A percentile compares a stretch with the other conserved stretches of the same genome.
Evolutionary conservation across 2,329 filamentous ascomycete species (phyloP).

Genomic region (Cercospora sp.): DNA sequence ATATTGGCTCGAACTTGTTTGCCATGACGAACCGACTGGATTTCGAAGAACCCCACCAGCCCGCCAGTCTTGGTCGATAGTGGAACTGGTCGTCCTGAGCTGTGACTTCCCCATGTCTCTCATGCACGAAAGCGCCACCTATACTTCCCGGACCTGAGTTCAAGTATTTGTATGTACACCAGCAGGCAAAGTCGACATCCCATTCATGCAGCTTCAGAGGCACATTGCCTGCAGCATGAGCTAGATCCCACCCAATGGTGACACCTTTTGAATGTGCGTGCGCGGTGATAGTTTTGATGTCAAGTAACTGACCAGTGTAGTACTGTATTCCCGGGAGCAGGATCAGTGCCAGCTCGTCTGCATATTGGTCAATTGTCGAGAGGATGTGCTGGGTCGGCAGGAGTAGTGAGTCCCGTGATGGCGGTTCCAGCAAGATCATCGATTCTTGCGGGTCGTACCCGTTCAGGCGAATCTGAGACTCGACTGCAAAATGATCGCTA

Average conservation of each 20-base stretch:
- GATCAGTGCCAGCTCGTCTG: constrained; percentile 69
- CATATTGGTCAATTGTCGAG: constrained; percentile 71
- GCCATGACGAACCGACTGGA: constrained; percentile 77
- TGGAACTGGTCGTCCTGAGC: constrained; percentile 36
- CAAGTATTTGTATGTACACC: constrained; percentile 95
- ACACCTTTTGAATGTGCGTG: constrained; percentile 72
- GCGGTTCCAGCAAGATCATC: constrained; percentile 71
- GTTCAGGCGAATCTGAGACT: constrained; percentile 67
- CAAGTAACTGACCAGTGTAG: constrained; percentile 86
- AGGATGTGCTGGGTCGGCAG: constrained; percentile 72
- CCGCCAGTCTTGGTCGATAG: constrained; percentile 68
- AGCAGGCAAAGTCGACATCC: constrained; percentile 87
- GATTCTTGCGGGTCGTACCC: constrained; percentile 64
- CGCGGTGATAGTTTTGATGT: constrained; percentile 76
- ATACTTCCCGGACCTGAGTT: constrained; percentile 83
- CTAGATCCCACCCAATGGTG: constrained; percentile 81
- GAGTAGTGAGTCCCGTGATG: constrained; percentile 55
- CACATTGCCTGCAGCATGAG: constrained; percentile 83
- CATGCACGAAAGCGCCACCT: constrained; percentile 77
- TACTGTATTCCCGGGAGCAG: constrained; percentile 87
- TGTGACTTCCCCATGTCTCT: constrained; percentile 64
- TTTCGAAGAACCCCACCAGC: constrained; percentile 88
- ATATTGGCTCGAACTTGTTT: constrained; percentile 73
- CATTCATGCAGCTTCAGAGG: constrained; percentile 78
- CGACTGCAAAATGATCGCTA: constrained; percentile 67